phyloP scores from a whole-genome alignment of 2,329 filamentous ascomycete species.

The Myriosclerotinia curreyana region DNA sequence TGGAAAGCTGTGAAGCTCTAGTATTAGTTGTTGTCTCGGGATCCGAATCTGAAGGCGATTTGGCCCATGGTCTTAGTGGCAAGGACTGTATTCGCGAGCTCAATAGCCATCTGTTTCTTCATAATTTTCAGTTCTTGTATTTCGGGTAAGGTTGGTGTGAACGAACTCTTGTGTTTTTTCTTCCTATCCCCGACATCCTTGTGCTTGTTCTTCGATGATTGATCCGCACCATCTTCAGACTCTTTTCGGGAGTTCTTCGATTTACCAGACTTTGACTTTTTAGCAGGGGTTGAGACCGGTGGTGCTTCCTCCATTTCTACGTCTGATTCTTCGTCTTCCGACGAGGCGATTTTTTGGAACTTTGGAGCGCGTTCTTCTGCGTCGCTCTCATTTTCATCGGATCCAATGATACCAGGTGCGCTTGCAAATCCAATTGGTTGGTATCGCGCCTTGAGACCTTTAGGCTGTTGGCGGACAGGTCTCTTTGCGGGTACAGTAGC shows the following conservation, averaged over 20 bases:
- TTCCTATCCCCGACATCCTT: conserved; percentile 28
- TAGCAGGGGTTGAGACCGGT: conserved; percentile 17
- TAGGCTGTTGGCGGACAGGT: conserved; percentile 61
- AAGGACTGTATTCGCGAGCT: conserved; percentile 5
- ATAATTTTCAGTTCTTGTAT: conserved; percentile 9
- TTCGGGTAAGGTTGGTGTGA: not conserved
- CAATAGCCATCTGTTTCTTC: conserved; percentile 9
- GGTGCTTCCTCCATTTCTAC: conserved; percentile 29
- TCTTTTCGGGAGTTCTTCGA: conserved; percentile 21
- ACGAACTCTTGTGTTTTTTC: conserved; percentile 31
- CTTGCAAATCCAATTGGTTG: conserved; percentile 61
- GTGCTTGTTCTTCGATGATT: conserved; percentile 33
- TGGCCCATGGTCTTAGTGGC: not conserved
- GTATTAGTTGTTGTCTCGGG: conserved; percentile 9
- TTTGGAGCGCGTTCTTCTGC: conserved; percentile 28
- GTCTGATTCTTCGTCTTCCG: conserved; percentile 21
- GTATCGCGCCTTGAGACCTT: conserved; percentile 64
- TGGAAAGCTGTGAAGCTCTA: not conserved
- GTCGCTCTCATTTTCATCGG: conserved; percentile 24
- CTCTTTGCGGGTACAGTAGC: conserved; percentile 50
- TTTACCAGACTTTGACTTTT: conserved; percentile 18
- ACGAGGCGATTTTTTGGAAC: conserved; percentile 8
- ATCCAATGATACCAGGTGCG: conserved; percentile 43
- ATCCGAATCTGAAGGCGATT: conserved; percentile 3
- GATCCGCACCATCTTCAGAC: conserved; percentile 18